Conservation (phyloP, 306 rosid genomes). For the Acacia crassicarpa region DNA sequence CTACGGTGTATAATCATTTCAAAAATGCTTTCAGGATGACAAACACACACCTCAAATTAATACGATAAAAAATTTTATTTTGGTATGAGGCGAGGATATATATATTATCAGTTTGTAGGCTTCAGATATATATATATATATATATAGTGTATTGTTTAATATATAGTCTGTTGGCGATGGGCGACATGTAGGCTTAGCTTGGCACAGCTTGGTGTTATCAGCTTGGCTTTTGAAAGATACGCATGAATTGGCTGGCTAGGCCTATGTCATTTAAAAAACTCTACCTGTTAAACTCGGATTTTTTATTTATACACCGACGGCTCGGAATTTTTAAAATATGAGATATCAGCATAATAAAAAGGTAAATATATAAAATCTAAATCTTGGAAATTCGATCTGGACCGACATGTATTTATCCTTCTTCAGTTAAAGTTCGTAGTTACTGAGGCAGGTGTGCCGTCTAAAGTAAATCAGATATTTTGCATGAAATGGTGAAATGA, state of each 20-base stretch:
- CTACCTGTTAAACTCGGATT: background rate
- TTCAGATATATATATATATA: conserved; percentile 18
- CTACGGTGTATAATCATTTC: background rate
- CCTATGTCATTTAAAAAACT: background rate
- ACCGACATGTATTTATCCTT: background rate
- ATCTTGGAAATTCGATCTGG: background rate
- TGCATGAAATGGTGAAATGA: background rate
- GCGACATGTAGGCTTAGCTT: conserved; percentile 1
- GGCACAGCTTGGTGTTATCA: conserved; percentile 20
- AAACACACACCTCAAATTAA: background rate
- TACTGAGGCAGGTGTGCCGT: background rate
- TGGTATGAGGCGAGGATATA: too few relatives aligned
- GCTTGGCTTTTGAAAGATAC: background rate
- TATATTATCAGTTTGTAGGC: conserved; percentile 29
- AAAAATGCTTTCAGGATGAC: background rate
- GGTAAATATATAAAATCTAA: background rate
- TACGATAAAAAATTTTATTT: background rate
- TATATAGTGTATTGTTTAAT: conserved; percentile 30
- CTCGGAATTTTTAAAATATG: background rate
- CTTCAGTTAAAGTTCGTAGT: background rate
- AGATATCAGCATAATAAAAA: background rate
- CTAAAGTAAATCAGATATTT: background rate
- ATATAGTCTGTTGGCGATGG: conserved; percentile 24
- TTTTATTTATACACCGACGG: background rate
- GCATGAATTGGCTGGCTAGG: conserved; percentile 24